phyloP scores from a whole-genome alignment of 176 grass and related monocot species.

The Calamus simplicifolius region DNA sequence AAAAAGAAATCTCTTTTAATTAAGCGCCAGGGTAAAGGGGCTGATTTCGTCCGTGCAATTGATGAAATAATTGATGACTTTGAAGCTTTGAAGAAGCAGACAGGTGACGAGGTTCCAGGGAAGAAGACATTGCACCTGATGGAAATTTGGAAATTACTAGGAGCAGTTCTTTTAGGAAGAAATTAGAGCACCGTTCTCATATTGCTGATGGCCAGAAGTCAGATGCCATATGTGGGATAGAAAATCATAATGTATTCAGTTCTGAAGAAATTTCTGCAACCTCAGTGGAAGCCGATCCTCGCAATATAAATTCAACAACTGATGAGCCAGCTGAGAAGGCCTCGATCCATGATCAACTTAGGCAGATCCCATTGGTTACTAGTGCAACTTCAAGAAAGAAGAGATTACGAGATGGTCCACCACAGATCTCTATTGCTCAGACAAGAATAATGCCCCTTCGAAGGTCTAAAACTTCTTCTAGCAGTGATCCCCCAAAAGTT shows the following conservation, averaged over 20 bases:
- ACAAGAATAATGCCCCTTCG: constrained; percentile 10
- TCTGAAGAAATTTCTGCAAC: constrained; percentile 18
- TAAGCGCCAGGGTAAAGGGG: constrained; percentile 81
- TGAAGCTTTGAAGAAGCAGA: constrained; percentile 69
- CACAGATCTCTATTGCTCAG: constrained; percentile 19
- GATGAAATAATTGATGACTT: constrained; percentile 85
- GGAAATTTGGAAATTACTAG: constrained; percentile 22
- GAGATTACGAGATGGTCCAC: constrained; percentile 25
- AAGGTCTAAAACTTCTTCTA: constrained; percentile 38
- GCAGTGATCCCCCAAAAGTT: constrained; percentile 22
- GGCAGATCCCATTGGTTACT: constrained; percentile 36
- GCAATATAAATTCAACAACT: constrained; percentile 47
- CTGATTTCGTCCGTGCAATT: constrained; percentile 88
- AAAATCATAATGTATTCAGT: constrained; percentile 24
- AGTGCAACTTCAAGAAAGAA: constrained; percentile 47
- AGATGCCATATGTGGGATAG: constrained; percentile 20
- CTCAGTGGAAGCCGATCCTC: constrained; percentile 21
- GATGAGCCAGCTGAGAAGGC: constrained; percentile 48
- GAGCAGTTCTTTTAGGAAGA: constrained; percentile 25
- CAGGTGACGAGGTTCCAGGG: constrained; percentile 17
- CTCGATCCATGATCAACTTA: constrained; percentile 61
- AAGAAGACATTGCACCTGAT: constrained; percentile 26
- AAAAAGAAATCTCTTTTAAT: constrained; percentile 84
- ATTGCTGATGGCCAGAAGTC: constrained; percentile 27
- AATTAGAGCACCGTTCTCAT: constrained; percentile 22